Conservation (phyloP, 192 early-diverging fungal species). For the Obelidium mucronatum region DNA sequence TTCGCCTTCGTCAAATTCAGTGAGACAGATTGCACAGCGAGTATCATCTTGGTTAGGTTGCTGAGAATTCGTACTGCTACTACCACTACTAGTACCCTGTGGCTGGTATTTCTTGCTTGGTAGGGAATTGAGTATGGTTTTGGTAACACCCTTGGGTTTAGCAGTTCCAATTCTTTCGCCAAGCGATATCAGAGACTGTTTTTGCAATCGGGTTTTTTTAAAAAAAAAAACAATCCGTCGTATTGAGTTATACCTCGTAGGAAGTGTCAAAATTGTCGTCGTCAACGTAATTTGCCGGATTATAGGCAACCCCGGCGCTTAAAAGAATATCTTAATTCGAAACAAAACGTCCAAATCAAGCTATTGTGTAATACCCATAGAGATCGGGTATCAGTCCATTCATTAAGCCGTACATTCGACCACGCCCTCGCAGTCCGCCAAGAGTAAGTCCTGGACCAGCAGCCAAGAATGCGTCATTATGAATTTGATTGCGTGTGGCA, state of each 20-base stretch:
- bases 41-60: not conserved
- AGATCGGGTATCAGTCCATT: conserved; percentile 21
- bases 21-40: conserved; percentile 23
- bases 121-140: conserved; percentile 9
- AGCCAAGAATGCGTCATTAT: not conserved
- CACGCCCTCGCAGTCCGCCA: not conserved
- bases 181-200: conserved; percentile 12
- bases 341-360: not conserved
- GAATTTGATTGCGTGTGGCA: too few species aligned
- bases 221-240: not conserved
- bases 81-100: not conserved
- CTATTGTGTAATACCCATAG: conserved; percentile 1
- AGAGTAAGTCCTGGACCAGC: not conserved
- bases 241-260: conserved; percentile 17
- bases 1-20: conserved; percentile 25
- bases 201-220: not conserved
- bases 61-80: not conserved
- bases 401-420: not conserved
- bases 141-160: conserved; percentile 1
- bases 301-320: conserved; percentile 20
- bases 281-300: conserved; percentile 23
- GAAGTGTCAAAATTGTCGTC: conserved; percentile 26
- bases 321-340: not conserved
- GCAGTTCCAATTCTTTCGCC: conserved; percentile 26
- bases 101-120: conserved; percentile 9